Conservation (phyloP, 2,329 filamentous ascomycete species). For the Ophiocordyceps camponoti-floridani region DNA sequence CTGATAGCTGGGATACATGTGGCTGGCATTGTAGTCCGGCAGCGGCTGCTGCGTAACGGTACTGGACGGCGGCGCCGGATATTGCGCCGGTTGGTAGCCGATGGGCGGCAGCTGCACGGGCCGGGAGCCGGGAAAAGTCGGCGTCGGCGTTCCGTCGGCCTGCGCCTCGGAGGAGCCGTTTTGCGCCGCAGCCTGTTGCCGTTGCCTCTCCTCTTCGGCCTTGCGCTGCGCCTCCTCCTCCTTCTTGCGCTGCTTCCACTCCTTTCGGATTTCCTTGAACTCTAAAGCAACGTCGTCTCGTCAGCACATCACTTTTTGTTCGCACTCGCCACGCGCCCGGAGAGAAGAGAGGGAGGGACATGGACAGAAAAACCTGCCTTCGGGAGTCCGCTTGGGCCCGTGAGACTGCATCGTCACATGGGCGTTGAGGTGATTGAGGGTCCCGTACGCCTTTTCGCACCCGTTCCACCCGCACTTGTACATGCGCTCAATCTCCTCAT, state of each 20-base stretch:
- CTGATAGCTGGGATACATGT: conserved; percentile 39
- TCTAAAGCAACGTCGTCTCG: conserved; percentile 35
- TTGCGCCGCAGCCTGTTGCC: conserved; percentile 28
- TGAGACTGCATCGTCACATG: conserved; percentile 99
- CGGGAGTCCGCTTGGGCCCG: conserved; percentile 81
- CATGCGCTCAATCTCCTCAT: conserved; percentile 98
- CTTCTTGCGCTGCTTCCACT: conserved; percentile 99
- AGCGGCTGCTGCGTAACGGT: conserved; percentile 32
- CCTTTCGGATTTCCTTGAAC: conserved; percentile 97
- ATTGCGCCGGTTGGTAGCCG: conserved; percentile 50
- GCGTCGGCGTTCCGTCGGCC: conserved; percentile 24
- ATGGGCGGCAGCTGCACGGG: conserved; percentile 55
- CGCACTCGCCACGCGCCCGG: too few species aligned
- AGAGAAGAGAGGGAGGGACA: neutral
- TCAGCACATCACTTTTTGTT: too few species aligned
- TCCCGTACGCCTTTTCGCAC: conserved; percentile 97
- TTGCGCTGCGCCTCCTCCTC: conserved; percentile 86
- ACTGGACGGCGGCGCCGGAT: conserved; percentile 41
- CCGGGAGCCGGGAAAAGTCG: conserved; percentile 38
- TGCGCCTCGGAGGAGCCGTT: conserved; percentile 30
- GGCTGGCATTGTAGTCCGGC: conserved; percentile 34
- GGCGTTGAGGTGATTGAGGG: conserved; percentile 90
- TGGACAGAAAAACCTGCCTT: conserved; percentile 51
- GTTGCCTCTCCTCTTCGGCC: conserved; percentile 72
- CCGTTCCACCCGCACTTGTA: conserved; percentile 99